Evolutionary conservation across 164 flowering plant genomes (phyloP), one percentile per base, ranked within the genome.

Genomic region (Cinnamomum micranthum): DNA sequence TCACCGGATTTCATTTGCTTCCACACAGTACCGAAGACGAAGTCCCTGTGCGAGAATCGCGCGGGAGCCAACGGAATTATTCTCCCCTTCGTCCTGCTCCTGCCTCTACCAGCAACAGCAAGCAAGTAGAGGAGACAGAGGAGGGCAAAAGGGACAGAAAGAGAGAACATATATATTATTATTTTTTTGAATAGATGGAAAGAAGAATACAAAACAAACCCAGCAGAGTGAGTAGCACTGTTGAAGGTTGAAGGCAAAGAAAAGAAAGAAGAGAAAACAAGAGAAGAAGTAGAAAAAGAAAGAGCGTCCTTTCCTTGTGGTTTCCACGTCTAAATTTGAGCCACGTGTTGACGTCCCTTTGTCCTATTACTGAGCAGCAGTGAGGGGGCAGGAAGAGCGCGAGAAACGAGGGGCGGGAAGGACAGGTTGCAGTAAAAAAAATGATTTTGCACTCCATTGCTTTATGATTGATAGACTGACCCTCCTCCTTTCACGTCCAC

Each of bases 381-480:
- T 10, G 11, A 41, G 47, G 20, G 60, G 7, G 60, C 19, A 55
- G 4, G n/a, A 9, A 41, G 67, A 66, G 69, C 69, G 69, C 47
- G 69, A 35, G 69, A 67, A 14, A 67, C 69, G 69, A 67, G 69
- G 69, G 69, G n/a, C n/a, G 69, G 69, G 22, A 19, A 41, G 47
- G 47, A 41, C 47, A 41, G 27, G 11, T 10, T 64, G 67, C 69
- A 31, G 69, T 67, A 67, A 55, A 28, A 64, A 64, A 64, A 67
- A 67, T 67, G 69, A 67, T 67, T 67, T 67, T 67, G 69, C 47
- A 67, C 41, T 67, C 69, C 69, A 67, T 67, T 67, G 23, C 69
- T 67, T 67, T 67, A 67, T 67, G 69, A 67, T 67, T 67, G 69
- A 67, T 20, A n/a, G 69, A 35, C 69, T 27, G 17, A 11, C 20